phyloP scores from a whole-genome alignment of 306 rosid species.

The Medicago truncatula region MtrunA17r5.0-ANR NC_053048.1:7701001-7701500 shows the following conservation, averaged over 20 bases:
- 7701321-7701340: constrained; percentile 71
- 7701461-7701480: constrained; percentile 46
- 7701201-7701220: constrained; percentile 74
- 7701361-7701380: constrained; percentile 43
- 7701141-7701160: constrained; percentile 83
- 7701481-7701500: constrained; percentile 39
- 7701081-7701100: constrained; percentile 93
- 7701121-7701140: constrained; percentile 84
- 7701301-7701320: constrained; percentile 85
- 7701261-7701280: constrained; percentile 77
- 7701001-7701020: constrained; percentile 86
- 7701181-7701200: constrained; percentile 80
- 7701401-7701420: constrained; percentile 23
- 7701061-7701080: constrained; percentile 86
- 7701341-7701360: constrained; percentile 43
- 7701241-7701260: constrained; percentile 64
- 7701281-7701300: constrained; percentile 85
- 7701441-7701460: constrained; percentile 42
- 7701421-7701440: constrained; percentile 46
- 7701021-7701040: constrained; percentile 89
- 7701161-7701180: constrained; percentile 85
- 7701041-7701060: constrained; percentile 95
- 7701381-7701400: constrained; percentile 48
- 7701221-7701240: constrained; percentile 52
- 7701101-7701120: constrained; percentile 79